phyloP scores from a whole-genome alignment of 345 rosid genomes.

The Eucalyptus urophylla region DNA sequence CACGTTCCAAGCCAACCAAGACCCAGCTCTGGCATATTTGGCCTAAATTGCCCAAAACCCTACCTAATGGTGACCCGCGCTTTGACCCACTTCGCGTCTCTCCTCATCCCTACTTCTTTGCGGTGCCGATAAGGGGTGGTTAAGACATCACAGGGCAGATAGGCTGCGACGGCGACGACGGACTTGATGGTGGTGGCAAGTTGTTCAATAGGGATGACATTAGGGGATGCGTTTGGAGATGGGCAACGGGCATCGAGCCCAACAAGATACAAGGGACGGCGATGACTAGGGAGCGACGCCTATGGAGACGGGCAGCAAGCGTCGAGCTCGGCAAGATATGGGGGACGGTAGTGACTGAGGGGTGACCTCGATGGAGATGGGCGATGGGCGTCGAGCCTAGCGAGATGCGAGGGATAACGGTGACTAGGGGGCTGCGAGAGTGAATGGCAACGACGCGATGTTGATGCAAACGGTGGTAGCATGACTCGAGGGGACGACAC shows the following conservation, averaged over 20 bases:
- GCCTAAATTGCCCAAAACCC: no score
- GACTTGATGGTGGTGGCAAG: no score
- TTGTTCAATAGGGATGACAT: rapidly evolving
- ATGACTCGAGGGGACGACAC: no score
- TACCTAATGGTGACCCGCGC: no score
- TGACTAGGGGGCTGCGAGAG: no score
- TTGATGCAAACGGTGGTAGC: rapidly evolving
- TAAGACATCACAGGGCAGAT: rapidly evolving
- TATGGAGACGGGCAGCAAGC: rapidly evolving
- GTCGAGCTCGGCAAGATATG: rapidly evolving
- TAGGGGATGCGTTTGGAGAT: no score
- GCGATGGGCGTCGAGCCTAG: no score
- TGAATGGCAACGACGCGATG: rapidly evolving
- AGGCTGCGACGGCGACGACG: rapidly evolving
- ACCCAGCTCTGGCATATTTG: rapidly evolving
- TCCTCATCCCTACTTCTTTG: no score
- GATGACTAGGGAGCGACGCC: rapidly evolving
- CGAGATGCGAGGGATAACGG: rapidly evolving
- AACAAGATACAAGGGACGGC: rapidly evolving
- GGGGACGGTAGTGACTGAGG: rapidly evolving
- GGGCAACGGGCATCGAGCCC: no score
- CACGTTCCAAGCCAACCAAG: no score
- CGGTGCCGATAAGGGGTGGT: rapidly evolving
- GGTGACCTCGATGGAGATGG: no score
- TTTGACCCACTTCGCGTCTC: rapidly evolving